phyloP scores from a whole-genome alignment of 306 rosid species.

The Ochetophila trinervis region DNA sequence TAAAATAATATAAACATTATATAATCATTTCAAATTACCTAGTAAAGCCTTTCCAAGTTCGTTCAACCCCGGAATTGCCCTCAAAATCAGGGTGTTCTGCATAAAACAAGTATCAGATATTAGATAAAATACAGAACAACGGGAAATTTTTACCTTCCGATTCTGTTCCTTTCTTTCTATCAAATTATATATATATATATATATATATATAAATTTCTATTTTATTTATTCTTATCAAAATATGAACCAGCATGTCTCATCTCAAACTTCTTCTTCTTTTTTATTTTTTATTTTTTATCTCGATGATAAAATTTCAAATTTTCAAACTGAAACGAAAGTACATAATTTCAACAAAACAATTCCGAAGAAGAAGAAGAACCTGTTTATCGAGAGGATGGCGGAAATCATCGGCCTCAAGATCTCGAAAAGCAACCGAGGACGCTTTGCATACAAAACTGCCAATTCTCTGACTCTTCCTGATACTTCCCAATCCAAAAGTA shows the following conservation, averaged over 20 bases:
- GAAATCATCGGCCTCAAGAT: slow-evolving; percentile 92
- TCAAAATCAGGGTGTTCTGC: slow-evolving; percentile 86
- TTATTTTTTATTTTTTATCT: too few species aligned
- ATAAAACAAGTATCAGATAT: background rate
- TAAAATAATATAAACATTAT: too few species aligned
- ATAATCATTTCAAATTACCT: slow-evolving; percentile 54
- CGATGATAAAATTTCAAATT: too few species aligned
- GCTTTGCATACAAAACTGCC: slow-evolving; percentile 48
- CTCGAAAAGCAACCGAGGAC: slow-evolving; percentile 53
- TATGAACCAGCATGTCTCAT: too few species aligned
- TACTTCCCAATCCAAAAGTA: slow-evolving; percentile 22
- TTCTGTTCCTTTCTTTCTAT: background rate
- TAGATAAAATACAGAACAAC: background rate
- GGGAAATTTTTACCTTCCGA: background rate
- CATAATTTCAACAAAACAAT: background rate
- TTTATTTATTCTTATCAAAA: too few species aligned
- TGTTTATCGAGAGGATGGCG: slow-evolving; percentile 95
- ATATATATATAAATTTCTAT: too few species aligned
- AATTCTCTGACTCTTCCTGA: slow-evolving; percentile 21
- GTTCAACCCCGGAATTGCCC: slow-evolving; percentile 88
- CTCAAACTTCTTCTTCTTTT: too few species aligned
- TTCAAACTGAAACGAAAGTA: too few species aligned
- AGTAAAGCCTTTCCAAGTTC: slow-evolving; percentile 73
- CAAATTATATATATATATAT: background rate
- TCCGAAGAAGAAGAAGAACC: slow-evolving; percentile 22